Base-by-base conservation (phyloP, 2,329 filamentous ascomycete genomes). In the Fusarium denticulatum region DNA sequence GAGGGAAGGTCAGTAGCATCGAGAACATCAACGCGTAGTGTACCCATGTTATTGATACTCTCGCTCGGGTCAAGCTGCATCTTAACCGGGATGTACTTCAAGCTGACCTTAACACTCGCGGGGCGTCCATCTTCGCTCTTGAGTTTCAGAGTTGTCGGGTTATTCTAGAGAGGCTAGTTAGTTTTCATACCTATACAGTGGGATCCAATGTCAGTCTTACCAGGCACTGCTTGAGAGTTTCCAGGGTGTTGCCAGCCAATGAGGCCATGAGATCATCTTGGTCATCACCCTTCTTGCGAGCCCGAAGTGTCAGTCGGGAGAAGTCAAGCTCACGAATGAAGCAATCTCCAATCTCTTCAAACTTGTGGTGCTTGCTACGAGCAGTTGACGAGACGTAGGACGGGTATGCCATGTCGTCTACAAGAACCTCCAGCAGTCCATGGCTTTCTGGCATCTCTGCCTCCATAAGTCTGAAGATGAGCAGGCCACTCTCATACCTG, bases 21-120 rank as follows among this genome's bases (percentile, higher is more conserved):
- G 42, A 98, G 85, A 24, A 99, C 89, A 78, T 98, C 95, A n/a
- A 99, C 94, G 26, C 95, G 93, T 28, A 99, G 91, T 66, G 91
- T 95, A 67, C 96, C 96, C 90, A 97, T 97, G 83, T 99, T 99
- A 89, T 98, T 98, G 87, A 99, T 97, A 79, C 95, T 98, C 83
- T 99, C 96, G 78, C 92, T 94, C 0, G 96, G 93, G 79, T 99
- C 95, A 55, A 99, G 92, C 64, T 91, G 87, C 96, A 99, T 99
- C 85, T 94, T 91, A 69, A 98, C 91, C 0, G 96, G 96, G 30
- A 99, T 91, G 81, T 97, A 99, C 83, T 97, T 97, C 79, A 98
- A 88, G 84, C 93, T 97, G 80, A 99, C 93, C 76, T 92, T 97
- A 80, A 99, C 88, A 79, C 91, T 95, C 85, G 32, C 91, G 83